Conservation (phyloP, 202 grass and related monocot species). For the Zoysia matrella region DNA sequence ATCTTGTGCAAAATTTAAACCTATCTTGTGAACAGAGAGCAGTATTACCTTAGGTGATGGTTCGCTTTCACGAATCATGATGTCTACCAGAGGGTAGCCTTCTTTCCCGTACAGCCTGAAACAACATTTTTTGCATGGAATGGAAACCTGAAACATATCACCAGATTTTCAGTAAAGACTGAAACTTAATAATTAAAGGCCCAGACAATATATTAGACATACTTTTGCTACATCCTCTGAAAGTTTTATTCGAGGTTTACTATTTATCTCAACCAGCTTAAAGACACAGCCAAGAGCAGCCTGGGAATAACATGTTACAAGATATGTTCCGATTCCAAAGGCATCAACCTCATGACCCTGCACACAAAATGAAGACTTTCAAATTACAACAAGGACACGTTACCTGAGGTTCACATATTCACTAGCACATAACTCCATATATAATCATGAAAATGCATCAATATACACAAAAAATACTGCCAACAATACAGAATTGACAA, state of each 20-base stretch:
- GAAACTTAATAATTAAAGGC: constrained; percentile 18
- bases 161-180: constrained; percentile 17
- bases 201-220: constrained; percentile 19
- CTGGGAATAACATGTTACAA: constrained; percentile 97
- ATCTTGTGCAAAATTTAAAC: constrained; percentile 24
- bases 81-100: constrained; percentile 92
- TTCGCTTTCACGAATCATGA: constrained; percentile 88
- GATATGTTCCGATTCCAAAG: constrained; percentile 96
- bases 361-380: constrained; percentile 31
- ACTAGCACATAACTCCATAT: constrained; percentile 1
- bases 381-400: constrained; percentile 21
- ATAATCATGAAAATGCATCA: constrained; percentile 21
- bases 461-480: constrained; percentile 19
- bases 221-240: constrained; percentile 99
- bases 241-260: constrained; percentile 95
- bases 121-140: constrained; percentile 94
- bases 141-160: constrained; percentile 76
- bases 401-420: constrained; percentile 9
- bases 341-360: constrained; percentile 97
- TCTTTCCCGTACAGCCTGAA: constrained; percentile 96
- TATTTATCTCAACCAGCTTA: constrained; percentile 99
- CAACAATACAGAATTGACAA: constrained; percentile 20
- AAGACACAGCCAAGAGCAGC: constrained; percentile 99
- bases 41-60: constrained; percentile 68
- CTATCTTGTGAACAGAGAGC: constrained; percentile 32